Percentiles rank a stretch among this genome's conserved stretches.
These are phyloP conservation scores for Lasiodiplodia citricola DNA, from an alignment of 2,329 filamentous ascomycete species.

Conservation along the genomic window DNA sequence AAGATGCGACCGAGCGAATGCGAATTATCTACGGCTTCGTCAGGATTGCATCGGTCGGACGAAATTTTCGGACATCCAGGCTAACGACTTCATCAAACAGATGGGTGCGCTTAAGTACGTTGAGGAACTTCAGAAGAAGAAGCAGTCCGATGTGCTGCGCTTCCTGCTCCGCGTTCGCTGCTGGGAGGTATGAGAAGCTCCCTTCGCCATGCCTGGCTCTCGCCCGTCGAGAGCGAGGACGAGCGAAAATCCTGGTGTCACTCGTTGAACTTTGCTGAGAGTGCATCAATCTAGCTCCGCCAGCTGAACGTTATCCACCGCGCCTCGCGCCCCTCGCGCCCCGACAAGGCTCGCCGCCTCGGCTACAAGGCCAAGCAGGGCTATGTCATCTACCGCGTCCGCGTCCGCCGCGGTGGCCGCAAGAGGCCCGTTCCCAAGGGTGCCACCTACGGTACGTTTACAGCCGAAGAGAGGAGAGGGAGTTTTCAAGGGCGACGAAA, in stretches of 20 bases:
- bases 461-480: not conserved
- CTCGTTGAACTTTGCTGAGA: constrained; percentile 99
- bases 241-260: constrained; percentile 59
- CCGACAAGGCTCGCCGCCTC: constrained; percentile 99
- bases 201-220: constrained; percentile 32
- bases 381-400: constrained; percentile 99
- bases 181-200: constrained; percentile 81
- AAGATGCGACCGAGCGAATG: constrained; percentile 10
- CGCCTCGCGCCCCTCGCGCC: constrained; percentile 95
- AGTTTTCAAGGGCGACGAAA: not conserved
- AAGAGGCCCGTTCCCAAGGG: constrained; percentile 97
- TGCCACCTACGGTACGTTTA: constrained; percentile 86
- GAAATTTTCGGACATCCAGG: not conserved
- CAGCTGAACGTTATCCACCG: constrained; percentile 99
- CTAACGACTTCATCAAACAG: constrained; percentile 48
- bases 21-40: not conserved
- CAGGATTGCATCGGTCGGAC: constrained; percentile 13
- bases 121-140: constrained; percentile 99
- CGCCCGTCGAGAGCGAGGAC: constrained; percentile 28
- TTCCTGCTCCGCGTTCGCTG: constrained; percentile 95
- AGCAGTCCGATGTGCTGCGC: constrained; percentile 99
- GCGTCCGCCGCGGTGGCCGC: constrained; percentile 97
- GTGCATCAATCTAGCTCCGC: constrained; percentile 99
- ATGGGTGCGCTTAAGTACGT: constrained; percentile 99
- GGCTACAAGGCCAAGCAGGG: constrained; percentile 99